phyloP scores from a whole-genome alignment of 2,329 filamentous ascomycete species.

The Fusarium sp. region DNA sequence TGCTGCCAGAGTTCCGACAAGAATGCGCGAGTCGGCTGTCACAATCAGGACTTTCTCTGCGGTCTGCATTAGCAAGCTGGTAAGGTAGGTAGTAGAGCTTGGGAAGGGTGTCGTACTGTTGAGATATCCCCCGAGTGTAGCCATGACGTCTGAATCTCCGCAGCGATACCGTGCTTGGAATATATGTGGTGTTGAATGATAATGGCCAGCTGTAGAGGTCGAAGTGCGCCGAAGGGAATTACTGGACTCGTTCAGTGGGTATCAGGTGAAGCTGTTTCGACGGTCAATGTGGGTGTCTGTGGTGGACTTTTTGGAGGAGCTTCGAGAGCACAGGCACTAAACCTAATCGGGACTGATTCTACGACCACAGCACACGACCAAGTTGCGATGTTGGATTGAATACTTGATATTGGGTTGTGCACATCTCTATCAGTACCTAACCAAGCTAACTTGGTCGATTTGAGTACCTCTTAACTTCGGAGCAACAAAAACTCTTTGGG shows the following conservation, averaged over 20 bases:
- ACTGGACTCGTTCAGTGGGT: background rate
- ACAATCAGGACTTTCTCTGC: conserved; percentile 91
- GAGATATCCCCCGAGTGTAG: conserved; percentile 56
- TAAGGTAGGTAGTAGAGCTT: background rate
- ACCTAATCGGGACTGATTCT: conserved; percentile 22
- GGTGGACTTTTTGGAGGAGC: conserved; percentile 42
- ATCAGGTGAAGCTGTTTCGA: conserved; percentile 18
- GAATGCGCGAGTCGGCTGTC: conserved; percentile 89
- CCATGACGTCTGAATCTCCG: conserved; percentile 46
- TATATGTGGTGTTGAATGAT: background rate
- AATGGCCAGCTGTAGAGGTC: background rate
- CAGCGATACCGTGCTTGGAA: background rate
- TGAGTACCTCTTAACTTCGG: background rate
- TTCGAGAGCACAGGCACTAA: conserved; percentile 30
- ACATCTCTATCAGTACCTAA: background rate
- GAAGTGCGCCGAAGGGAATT: background rate
- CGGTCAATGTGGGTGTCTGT: conserved; percentile 15
- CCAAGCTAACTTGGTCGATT: background rate
- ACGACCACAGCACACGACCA: background rate
- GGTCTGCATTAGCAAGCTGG: conserved; percentile 4
- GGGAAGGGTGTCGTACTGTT: conserved; percentile 50
- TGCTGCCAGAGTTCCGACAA: conserved; percentile 83
- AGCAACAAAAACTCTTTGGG: background rate
- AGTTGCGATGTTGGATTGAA: background rate
- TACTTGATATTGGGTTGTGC: background rate